A percentile compares a stretch with the other conserved stretches of the same genome.
Evolutionary conservation across 1,139 yeast genomes (phyloP).

Genomic region (Saccharomyces hybrid): DNA sequence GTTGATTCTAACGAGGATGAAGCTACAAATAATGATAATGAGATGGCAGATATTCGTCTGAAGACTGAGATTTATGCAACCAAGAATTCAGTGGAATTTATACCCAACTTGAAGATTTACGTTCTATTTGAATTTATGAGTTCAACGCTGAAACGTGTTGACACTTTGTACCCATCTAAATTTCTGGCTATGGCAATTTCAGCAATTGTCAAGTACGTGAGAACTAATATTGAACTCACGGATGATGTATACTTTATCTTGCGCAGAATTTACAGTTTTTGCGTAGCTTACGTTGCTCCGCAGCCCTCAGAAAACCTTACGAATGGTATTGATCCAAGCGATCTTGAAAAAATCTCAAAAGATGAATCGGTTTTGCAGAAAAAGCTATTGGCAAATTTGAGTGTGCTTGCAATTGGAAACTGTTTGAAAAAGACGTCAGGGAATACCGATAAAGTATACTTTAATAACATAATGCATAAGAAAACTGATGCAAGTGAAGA

Average conservation of each 20-base stretch:
- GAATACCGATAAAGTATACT: conserved; percentile 2
- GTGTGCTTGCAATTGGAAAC: conserved; percentile 40
- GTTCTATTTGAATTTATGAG: conserved; percentile 54
- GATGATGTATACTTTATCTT: conserved; percentile 40
- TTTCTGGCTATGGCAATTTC: conserved; percentile 61
- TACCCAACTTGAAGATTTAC: conserved; percentile 45
- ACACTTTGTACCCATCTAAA: conserved; percentile 67
- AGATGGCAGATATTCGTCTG: not conserved
- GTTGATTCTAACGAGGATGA: conserved; percentile 8
- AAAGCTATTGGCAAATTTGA: conserved; percentile 36
- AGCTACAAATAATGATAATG: conserved; percentile 1
- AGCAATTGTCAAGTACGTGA: conserved; percentile 45
- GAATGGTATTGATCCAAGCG: not conserved
- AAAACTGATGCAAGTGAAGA: conserved; percentile 8
- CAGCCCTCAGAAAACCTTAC: not conserved
- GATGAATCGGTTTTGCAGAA: conserved; percentile 49
- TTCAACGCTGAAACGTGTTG: conserved; percentile 39
- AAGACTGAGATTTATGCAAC: conserved; percentile 3
- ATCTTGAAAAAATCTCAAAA: conserved; percentile 20
- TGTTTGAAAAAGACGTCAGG: conserved; percentile 27
- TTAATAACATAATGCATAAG: not conserved
- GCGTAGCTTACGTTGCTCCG: conserved; percentile 46
- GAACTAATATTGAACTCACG: conserved; percentile 34
- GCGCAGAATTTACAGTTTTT: conserved; percentile 56
- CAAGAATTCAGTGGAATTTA: conserved; percentile 12